Conservation (phyloP, 306 rosid genomes). For the Vachellia pachyceras region DNA sequence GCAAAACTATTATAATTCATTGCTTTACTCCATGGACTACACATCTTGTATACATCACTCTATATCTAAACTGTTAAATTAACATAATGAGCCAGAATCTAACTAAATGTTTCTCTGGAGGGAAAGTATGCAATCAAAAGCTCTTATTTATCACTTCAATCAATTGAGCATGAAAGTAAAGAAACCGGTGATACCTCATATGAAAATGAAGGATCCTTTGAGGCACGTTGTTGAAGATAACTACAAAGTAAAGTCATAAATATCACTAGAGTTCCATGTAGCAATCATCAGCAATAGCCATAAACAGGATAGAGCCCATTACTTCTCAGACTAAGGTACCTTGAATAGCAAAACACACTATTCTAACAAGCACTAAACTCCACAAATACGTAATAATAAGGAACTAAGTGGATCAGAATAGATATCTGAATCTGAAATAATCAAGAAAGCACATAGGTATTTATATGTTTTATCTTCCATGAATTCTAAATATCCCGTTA, state of each 20-base stretch:
- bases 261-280: conserved; percentile 25
- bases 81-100: conserved; percentile 29
- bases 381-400: conserved; percentile 7
- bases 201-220: conserved; percentile 79
- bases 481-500: conserved; percentile 1
- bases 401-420: neutral
- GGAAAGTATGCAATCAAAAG: conserved; percentile 4
- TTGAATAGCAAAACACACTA: neutral
- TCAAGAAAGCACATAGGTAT: neutral
- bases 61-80: conserved; percentile 7
- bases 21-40: conserved; percentile 14
- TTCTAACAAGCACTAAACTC: conserved; percentile 14
- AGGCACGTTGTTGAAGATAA: conserved; percentile 82
- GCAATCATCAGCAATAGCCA: conserved; percentile 17
- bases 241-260: conserved; percentile 54
- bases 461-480: neutral
- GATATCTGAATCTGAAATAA: neutral
- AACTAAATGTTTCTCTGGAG: neutral
- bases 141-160: neutral
- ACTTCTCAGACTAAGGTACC: conserved; percentile 11
- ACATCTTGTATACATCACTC: neutral
- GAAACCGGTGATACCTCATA: conserved; percentile 76
- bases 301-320: conserved; percentile 29
- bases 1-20: neutral
- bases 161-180: neutral